A percentile compares a stretch with the other conserved stretches of the same genome.
Conservation (phyloP, 176 grass and related monocot species). For the Bonia amplexicaulis region DNA sequence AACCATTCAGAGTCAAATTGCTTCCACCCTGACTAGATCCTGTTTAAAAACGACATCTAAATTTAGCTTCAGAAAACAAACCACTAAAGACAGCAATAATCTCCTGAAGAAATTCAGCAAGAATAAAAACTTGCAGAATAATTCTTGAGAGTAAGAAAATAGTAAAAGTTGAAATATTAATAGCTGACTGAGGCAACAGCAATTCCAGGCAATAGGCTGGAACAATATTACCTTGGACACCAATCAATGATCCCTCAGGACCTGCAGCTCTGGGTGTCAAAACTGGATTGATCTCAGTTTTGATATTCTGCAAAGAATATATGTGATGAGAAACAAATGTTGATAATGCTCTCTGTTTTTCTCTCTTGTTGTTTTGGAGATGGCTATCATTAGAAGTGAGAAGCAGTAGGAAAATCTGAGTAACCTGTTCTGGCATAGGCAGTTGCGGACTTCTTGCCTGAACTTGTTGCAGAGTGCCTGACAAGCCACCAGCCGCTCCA, state of each 20-base stretch:
- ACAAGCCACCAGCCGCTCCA: slow-evolving; percentile 57
- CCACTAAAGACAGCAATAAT: neutral
- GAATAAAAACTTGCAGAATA: neutral
- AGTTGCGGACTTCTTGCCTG: slow-evolving; percentile 60
- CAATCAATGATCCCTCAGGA: slow-evolving; percentile 66
- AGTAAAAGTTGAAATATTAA: neutral
- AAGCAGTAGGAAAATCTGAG: neutral
- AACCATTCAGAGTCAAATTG: slow-evolving; percentile 83
- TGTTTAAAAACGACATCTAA: slow-evolving; percentile 23
- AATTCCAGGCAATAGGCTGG: slow-evolving; percentile 7
- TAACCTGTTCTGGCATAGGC: slow-evolving; percentile 53
- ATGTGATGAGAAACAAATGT: neutral
- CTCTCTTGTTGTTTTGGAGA: neutral
- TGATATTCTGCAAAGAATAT: slow-evolving; percentile 53
- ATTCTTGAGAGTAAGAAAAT: neutral
- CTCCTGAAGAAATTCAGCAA: neutral
- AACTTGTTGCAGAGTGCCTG: slow-evolving; percentile 60
- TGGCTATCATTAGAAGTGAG: neutral
- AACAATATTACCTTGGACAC: slow-evolving; percentile 61
- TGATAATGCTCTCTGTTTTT: neutral
- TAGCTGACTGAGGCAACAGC: neutral
- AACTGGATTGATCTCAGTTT: slow-evolving; percentile 63
- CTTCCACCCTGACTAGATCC: slow-evolving; percentile 70
- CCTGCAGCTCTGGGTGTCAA: slow-evolving; percentile 58
- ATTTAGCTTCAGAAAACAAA: slow-evolving; percentile 6